These are phyloP conservation scores for Chlorella vulgaris DNA, from an alignment of 139 green algal genomes.

Conservation along the genomic window DNA sequence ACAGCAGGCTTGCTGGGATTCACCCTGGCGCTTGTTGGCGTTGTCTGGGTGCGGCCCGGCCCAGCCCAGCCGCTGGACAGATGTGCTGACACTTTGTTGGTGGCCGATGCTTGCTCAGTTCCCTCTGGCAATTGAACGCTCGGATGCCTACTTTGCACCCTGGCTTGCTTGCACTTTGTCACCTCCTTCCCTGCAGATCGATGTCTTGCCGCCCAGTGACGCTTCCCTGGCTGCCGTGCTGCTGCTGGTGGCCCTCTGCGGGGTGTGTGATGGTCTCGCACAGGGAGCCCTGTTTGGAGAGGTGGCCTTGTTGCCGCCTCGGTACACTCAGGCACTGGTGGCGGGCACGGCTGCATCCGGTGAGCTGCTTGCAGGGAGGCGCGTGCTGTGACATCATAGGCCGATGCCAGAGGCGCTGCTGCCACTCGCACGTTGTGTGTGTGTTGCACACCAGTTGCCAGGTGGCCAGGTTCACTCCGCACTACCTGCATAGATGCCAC, in stretches of 20 bases:
- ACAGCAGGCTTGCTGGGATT: constrained; percentile 60
- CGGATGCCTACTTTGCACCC: background rate
- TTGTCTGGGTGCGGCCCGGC: constrained; percentile 49
- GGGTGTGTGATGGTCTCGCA: constrained; percentile 65
- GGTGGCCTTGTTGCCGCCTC: constrained; percentile 51
- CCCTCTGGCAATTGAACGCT: no score
- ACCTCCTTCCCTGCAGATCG: constrained; percentile 15
- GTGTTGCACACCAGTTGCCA: no score
- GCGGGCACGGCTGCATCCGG: constrained; percentile 68
- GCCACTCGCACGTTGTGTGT: background rate
- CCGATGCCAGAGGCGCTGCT: background rate
- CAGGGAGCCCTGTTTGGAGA: constrained; percentile 81
- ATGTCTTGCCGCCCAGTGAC: background rate
- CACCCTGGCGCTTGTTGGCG: constrained; percentile 46
- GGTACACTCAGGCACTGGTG: constrained; percentile 79
- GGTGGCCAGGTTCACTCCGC: no score
- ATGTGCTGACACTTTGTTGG: no score
- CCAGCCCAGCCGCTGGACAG: background rate
- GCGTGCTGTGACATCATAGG: background rate
- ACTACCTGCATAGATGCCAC: no score
- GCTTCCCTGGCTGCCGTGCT: constrained; percentile 48
- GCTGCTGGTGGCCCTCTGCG: constrained; percentile 55
- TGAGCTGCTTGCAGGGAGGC: background rate
- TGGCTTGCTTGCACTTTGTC: background rate
- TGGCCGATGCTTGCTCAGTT: no score